Evolutionary conservation across 2,329 filamentous ascomycete genomes (phyloP).

Genomic region (Macrophomina pseudophaseolina): DNA sequence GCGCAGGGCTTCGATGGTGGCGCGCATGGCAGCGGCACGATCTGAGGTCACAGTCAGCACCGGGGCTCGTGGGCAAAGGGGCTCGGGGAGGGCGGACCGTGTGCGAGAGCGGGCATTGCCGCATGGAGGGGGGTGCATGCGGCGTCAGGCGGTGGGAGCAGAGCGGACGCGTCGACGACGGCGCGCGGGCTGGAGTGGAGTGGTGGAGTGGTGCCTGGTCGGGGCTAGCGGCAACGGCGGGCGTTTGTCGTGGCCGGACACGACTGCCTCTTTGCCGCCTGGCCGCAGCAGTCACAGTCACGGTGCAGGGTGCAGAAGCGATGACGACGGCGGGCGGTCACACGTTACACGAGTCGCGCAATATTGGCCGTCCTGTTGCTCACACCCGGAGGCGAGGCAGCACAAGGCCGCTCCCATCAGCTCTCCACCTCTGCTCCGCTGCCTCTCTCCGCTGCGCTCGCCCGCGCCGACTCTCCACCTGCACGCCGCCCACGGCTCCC

Average conservation of each 20-base stretch:
- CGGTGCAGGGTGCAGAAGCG: slow-evolving; percentile 16
- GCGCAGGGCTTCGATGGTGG: slow-evolving; percentile 44
- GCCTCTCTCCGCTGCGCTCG: slow-evolving; percentile 10
- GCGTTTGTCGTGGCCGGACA: neutral
- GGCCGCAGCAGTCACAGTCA: slow-evolving; percentile 21
- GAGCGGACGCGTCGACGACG: too few species aligned
- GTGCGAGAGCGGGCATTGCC: slow-evolving; percentile 18
- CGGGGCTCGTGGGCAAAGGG: slow-evolving; percentile 29
- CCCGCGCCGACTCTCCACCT: slow-evolving; percentile 4
- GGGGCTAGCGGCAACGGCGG: too few species aligned
- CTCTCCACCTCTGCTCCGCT: neutral
- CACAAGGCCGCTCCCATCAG: neutral
- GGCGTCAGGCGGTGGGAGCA: neutral
- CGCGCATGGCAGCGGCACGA: slow-evolving; percentile 26
- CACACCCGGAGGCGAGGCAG: neutral
- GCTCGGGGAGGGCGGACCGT: slow-evolving; percentile 14
- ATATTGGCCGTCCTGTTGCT: neutral
- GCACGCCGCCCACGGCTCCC: neutral
- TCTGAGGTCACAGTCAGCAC: slow-evolving; percentile 20
- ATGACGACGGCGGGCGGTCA: slow-evolving; percentile 5
- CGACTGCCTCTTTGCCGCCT: slow-evolving; percentile 12
- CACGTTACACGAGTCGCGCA: slow-evolving; percentile 1
- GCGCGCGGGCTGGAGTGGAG: neutral
- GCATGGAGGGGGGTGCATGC: neutral
- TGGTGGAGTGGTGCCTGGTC: neutral